Evolutionary conservation across 495 filamentous ascomycete genomes (phyloP).

Genomic region (Talaromyces thailandensis): DNA sequence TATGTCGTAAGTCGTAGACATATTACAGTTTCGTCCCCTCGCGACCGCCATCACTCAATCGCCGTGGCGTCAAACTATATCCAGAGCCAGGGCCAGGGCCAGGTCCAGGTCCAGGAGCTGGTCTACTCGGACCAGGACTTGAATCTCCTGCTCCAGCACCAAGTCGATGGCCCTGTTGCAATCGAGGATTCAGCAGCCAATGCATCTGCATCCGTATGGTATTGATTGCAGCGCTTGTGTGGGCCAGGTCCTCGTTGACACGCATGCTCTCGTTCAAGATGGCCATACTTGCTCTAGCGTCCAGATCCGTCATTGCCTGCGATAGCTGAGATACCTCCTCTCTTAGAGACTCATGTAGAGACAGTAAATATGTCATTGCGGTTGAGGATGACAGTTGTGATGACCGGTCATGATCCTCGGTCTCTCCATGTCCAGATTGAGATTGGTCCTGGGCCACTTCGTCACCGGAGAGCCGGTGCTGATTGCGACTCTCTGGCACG

Average conservation of each 20-base stretch:
- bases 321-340: conserved; percentile 53
- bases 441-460: neutral
- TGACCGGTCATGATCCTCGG: conserved; percentile 2
- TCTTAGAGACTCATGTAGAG: conserved; percentile 59
- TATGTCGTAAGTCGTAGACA: neutral
- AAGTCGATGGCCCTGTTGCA: conserved; percentile 33
- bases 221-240: conserved; percentile 55
- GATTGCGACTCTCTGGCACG: conserved; percentile 6
- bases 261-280: conserved; percentile 60
- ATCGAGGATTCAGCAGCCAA: conserved; percentile 55
- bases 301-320: conserved; percentile 50
- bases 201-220: conserved; percentile 59
- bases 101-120: conserved; percentile 8
- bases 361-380: conserved; percentile 51
- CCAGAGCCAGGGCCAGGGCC: conserved; percentile 5
- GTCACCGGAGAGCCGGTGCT: neutral
- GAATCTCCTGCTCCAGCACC: conserved; percentile 15
- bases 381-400: conserved; percentile 24
- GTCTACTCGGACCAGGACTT: conserved; percentile 6
- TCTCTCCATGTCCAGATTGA: neutral
- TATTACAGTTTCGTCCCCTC: conserved; percentile 35
- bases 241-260: conserved; percentile 58
- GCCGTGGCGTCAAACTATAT: conserved; percentile 16
- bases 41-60: conserved; percentile 36
- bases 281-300: conserved; percentile 57